phyloP scores from a whole-genome alignment of 164 flowering plant genomes.

The Vitis amurensis region DNA sequence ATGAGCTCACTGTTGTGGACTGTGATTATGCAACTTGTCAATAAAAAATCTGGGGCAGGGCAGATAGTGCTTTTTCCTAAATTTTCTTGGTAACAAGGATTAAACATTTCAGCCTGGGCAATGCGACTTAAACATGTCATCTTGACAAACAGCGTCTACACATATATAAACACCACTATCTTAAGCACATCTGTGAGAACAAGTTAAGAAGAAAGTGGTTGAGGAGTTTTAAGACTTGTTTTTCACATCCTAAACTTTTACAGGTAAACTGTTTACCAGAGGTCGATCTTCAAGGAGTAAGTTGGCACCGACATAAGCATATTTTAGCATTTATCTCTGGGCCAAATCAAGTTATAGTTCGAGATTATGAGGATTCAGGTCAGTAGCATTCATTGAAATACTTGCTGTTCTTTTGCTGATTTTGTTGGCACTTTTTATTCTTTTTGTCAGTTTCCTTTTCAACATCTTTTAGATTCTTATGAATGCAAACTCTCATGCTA shows the following conservation, averaged over 20 bases:
- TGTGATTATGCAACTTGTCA: too few species aligned
- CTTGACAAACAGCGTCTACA: too few species aligned
- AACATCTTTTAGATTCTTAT: not conserved
- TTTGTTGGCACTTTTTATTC: not conserved
- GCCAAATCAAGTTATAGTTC: constrained; percentile 64
- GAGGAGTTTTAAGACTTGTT: not conserved
- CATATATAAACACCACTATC: not conserved
- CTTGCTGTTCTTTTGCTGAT: too few species aligned
- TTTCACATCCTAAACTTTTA: constrained; percentile 10
- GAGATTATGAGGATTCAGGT: constrained; percentile 92
- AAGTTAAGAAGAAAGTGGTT: not conserved
- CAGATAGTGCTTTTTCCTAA: too few species aligned
- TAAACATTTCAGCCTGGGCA: too few species aligned
- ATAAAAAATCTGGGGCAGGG: too few species aligned
- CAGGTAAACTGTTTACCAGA: constrained; percentile 62
- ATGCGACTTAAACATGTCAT: too few species aligned
- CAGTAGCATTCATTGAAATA: constrained; percentile 1
- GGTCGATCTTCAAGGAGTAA: constrained; percentile 75
- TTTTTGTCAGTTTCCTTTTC: not conserved
- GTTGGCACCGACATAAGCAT: constrained; percentile 89
- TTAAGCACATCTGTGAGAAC: too few species aligned
- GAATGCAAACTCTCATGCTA: not conserved
- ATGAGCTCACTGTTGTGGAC: too few species aligned
- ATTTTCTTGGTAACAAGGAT: too few species aligned
- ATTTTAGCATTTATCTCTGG: constrained; percentile 89